Conservation (phyloP, 768 basidiomycete genomes). For the Psilocybe azurescens region DNA sequence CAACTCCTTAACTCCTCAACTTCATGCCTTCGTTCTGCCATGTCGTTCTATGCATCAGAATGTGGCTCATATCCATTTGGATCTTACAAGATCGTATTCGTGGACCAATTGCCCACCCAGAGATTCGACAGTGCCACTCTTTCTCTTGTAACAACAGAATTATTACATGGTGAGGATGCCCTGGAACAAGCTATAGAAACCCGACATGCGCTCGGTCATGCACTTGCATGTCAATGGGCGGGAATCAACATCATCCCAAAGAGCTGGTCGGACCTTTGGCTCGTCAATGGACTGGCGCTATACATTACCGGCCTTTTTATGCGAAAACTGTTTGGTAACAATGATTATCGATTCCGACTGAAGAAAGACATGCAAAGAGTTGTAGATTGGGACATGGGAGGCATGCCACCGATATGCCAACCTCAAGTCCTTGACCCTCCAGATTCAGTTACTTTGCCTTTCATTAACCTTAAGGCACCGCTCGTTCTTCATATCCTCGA, state of each 20-base stretch:
- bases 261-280: slow-evolving; percentile 93
- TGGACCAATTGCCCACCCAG: slow-evolving; percentile 83
- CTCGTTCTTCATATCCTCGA: slow-evolving; percentile 97
- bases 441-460: slow-evolving; percentile 77
- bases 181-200: slow-evolving; percentile 95
- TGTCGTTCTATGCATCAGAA: slow-evolving; percentile 91
- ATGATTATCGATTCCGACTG: slow-evolving; percentile 94
- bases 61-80: slow-evolving; percentile 96
- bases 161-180: slow-evolving; percentile 85
- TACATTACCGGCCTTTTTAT: slow-evolving; percentile 91
- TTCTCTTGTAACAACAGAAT: slow-evolving; percentile 77
- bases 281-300: slow-evolving; percentile 92
- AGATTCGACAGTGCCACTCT: slow-evolving; percentile 88
- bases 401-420: slow-evolving; percentile 93
- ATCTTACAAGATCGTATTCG: slow-evolving; percentile 93
- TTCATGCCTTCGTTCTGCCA: slow-evolving; percentile 81
- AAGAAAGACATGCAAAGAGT: slow-evolving; percentile 98
- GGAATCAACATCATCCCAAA: slow-evolving; percentile 96
- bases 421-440: slow-evolving; percentile 87
- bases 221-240: slow-evolving; percentile 94
- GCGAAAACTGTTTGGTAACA: slow-evolving; percentile 88
- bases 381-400: slow-evolving; percentile 84
- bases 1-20: slow-evolving; percentile 71
- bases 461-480: slow-evolving; percentile 94
- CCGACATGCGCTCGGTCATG: slow-evolving; percentile 83